Percentiles rank a stretch among this genome's conserved stretches.
Evolutionary conservation across 1,284 basidiomycete genomes (phyloP).

Genomic region (Melampsora abietis-canadensis): DNA sequence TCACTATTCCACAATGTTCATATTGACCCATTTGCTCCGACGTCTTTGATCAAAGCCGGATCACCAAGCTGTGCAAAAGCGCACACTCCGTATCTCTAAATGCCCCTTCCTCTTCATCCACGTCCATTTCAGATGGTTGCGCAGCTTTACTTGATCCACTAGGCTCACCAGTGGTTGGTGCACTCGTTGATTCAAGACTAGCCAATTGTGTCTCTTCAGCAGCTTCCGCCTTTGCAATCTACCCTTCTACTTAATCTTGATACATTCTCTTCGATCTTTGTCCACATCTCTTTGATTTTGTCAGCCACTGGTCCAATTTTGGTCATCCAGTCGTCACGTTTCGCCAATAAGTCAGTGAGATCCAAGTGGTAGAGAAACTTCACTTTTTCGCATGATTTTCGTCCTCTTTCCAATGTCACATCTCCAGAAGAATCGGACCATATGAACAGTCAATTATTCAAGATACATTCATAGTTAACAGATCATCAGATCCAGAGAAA

Average conservation of each 20-base stretch:
- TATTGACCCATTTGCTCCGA: conserved; percentile 73
- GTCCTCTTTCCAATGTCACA: conserved; percentile 84
- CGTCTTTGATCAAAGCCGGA: conserved; percentile 64
- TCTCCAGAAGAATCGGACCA: conserved; percentile 95
- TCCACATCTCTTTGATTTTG: conserved; percentile 69
- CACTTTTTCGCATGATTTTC: conserved; percentile 89
- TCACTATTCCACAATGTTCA: conserved; percentile 84
- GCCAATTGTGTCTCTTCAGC: conserved; percentile 51
- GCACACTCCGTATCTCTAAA: conserved; percentile 61
- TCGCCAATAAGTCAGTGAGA: conserved; percentile 73
- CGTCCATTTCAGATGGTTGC: conserved; percentile 38
- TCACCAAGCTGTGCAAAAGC: conserved; percentile 67
- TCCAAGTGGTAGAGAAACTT: conserved; percentile 87
- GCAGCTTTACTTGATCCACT: background rate
- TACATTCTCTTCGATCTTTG: conserved; percentile 77
- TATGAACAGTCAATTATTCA: conserved; percentile 72
- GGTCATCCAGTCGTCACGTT: conserved; percentile 63
- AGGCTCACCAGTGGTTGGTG: conserved; percentile 7
- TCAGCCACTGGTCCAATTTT: conserved; percentile 61
- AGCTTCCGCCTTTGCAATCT: conserved; percentile 57
- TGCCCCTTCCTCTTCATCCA: conserved; percentile 46
- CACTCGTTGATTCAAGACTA: conserved; percentile 1
- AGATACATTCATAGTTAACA: background rate
- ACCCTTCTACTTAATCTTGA: conserved; percentile 73
- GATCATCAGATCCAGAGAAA: background rate